Evolutionary conservation across 2,329 filamentous ascomycete species (phyloP).

Genomic region (Bipolaris sorokiniana): DNA sequence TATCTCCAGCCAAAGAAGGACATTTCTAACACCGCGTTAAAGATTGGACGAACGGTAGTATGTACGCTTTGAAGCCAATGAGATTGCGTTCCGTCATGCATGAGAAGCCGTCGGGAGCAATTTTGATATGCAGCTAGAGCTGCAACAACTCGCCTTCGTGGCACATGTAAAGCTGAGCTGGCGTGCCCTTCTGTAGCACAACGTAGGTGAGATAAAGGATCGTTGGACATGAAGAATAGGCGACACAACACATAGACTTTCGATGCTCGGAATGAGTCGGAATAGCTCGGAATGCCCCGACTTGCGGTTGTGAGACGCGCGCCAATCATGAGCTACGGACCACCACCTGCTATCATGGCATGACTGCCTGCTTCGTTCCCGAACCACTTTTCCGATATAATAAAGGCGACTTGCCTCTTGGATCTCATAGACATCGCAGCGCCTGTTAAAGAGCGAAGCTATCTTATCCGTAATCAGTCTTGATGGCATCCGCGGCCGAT

Average conservation of each 20-base stretch:
- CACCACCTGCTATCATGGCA: background rate
- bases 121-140: too few relatives aligned
- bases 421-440: background rate
- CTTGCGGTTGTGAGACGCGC: background rate
- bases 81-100: too few relatives aligned
- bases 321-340: background rate
- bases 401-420: background rate
- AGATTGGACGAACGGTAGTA: too few relatives aligned
- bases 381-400: background rate
- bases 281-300: background rate
- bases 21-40: too few relatives aligned
- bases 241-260: background rate
- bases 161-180: too few relatives aligned
- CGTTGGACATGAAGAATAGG: background rate
- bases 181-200: too few relatives aligned
- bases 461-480: background rate
- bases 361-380: too few relatives aligned
- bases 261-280: conserved; percentile 1
- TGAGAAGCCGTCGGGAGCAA: too few relatives aligned
- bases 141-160: too few relatives aligned
- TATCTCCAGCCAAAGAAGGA: too few relatives aligned
- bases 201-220: background rate
- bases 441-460: too few relatives aligned
- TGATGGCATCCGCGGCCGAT: background rate
- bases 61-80: too few relatives aligned